Evolutionary conservation across 176 grass and related monocot species (phyloP), one percentile per base, ranked within the genome.

Genomic region (Metroxylon sagu): DNA sequence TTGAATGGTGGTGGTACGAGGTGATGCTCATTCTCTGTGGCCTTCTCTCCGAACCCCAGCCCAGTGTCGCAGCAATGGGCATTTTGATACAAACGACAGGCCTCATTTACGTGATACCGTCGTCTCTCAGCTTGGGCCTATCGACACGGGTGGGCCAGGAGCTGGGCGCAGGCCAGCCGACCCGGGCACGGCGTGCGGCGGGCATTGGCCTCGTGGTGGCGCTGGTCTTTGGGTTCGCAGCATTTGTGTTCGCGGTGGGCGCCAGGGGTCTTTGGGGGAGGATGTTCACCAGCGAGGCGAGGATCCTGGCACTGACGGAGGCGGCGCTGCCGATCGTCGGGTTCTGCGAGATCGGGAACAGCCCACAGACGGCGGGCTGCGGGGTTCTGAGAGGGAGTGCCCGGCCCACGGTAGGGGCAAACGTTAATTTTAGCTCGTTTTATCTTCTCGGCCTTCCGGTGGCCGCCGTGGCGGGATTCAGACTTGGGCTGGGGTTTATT

Each of bases 1-100:
- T 69, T 29, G 67, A 69, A 31, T 69, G 67, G 67, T 69, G 67
- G 67, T 69, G 67, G 67, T 69, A 69, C 6, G 67, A 69, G 54
- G 53, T 49, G 31, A 48, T 58, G 67, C 54, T 69, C 15, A 35
- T 69, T 5, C 54, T 69, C 18, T 69, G 67, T 35, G 67, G 67
- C 5, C 54, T 57, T 29, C 54, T 69, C 21, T 19, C 67, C 18
- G 35, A 69, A 12, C 54, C 67, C 31, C 30, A 25, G 53, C 18
- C 67, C n/a, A 58, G 54, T 35, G 54, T 69, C 12, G 67, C 67
- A 2, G 67, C 67, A 5, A 58, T 69, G 67, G 67, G 67, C 18
- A 49, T 69, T 16, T 35, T 69, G 10, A 69, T 69, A 35, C 67
- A 69, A 23, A 69, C 67, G 0, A 69, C 67, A 2, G 67, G 54